These are phyloP conservation scores for Cyphellophora europaea DNA, from an alignment of 2,329 filamentous ascomycete genomes.

Conservation along the genomic window DNA sequence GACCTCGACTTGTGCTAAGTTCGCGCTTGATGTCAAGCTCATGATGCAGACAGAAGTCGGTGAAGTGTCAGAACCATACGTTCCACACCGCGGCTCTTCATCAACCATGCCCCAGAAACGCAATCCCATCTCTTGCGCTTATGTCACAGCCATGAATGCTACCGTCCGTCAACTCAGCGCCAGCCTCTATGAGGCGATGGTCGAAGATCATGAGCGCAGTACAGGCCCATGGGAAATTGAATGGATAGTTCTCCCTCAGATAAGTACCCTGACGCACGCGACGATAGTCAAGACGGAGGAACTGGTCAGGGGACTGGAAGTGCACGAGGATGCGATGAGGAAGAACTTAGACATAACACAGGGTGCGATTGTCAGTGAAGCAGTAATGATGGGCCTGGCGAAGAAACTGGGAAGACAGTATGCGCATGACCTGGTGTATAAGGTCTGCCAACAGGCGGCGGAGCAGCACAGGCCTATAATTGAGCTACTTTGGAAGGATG, in stretches of 20 bases:
- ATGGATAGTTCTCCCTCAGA: constrained; percentile 47
- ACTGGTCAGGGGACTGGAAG: constrained; percentile 41
- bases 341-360: constrained; percentile 42
- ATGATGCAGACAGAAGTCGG: constrained; percentile 49
- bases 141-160: constrained; percentile 46
- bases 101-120: constrained; percentile 52
- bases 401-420: constrained; percentile 41
- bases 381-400: constrained; percentile 51
- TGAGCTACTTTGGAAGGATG: constrained; percentile 32
- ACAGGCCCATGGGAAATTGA: constrained; percentile 52
- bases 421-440: constrained; percentile 50
- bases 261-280: constrained; percentile 44
- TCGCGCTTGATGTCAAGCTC: constrained; percentile 49
- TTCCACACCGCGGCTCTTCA: constrained; percentile 44
- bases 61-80: constrained; percentile 47
- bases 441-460: constrained; percentile 41
- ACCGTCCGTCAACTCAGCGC: constrained; percentile 43
- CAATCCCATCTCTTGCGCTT: constrained; percentile 50
- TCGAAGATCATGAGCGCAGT: constrained; percentile 48
- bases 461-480: constrained; percentile 34
- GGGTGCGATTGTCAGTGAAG: constrained; percentile 49
- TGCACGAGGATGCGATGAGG: constrained; percentile 42
- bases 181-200: constrained; percentile 47
- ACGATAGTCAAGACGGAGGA: constrained; percentile 46
- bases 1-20: constrained; percentile 27